phyloP scores from a whole-genome alignment of 225 moss, liverwort and hornwort genomes.

The Physcomitrellopsis africana region DNA sequence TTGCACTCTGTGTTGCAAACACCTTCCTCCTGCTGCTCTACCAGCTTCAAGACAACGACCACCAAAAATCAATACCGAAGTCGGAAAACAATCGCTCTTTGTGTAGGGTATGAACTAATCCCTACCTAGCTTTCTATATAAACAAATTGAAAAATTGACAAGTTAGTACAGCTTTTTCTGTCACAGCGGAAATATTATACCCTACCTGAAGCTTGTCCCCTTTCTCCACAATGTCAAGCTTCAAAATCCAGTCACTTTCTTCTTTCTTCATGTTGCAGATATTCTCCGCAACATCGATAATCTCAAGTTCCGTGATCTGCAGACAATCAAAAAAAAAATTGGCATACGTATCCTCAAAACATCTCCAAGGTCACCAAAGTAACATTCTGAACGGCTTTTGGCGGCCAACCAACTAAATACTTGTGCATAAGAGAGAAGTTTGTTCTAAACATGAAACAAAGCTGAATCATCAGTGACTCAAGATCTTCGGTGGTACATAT shows the following conservation, averaged over 20 bases:
- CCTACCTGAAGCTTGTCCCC: constrained; percentile 70
- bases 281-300: constrained; percentile 76
- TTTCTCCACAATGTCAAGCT: constrained; percentile 84
- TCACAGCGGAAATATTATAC: not conserved
- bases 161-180: not conserved
- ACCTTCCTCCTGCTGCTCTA: constrained; percentile 81
- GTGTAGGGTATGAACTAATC: not conserved
- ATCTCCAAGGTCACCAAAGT: not conserved
- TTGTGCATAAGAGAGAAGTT: too few relatives aligned
- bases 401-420: not conserved
- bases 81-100: not conserved
- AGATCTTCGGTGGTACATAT: not conserved
- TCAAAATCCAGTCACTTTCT: constrained; percentile 90
- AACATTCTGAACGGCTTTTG: not conserved
- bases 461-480: constrained; percentile 15
- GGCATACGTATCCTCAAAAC: not conserved
- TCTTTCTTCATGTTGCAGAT: constrained; percentile 91
- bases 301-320: constrained; percentile 79
- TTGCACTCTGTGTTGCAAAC: constrained; percentile 88
- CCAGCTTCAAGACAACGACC: constrained; percentile 51
- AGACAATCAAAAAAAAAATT: not conserved
- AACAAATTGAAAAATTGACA: not conserved
- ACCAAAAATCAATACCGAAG: constrained; percentile 18
- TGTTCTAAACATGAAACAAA: not conserved
- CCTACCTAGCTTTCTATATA: constrained; percentile 3